Base-by-base conservation (phyloP, 257 asterid species). In the Scutellaria minor region DNA sequence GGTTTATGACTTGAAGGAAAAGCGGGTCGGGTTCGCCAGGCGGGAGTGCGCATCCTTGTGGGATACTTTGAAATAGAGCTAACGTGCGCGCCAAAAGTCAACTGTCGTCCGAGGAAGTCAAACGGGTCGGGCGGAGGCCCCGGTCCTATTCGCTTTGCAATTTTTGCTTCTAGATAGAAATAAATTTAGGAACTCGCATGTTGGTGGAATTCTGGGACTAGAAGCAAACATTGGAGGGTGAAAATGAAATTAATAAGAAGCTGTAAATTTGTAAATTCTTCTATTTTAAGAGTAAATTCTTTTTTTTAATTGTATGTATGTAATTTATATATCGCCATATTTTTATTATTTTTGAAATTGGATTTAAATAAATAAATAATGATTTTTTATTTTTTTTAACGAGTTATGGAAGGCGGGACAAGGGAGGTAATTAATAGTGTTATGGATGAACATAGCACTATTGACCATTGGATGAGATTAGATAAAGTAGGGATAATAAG, bases 21-120 rank as follows among this genome's bases (percentile, higher is more conserved):
- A 77, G 11, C 83, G 91, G 79, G 83, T 94, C 59, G 99, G 99
- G 10, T 94, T 94, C 61, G 99, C 99, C 0, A 82, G 79, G 68
- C 72, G 97, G 84, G 78, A 87, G 51, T 94, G 97, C 82, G 85
- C 95, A 62, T 82, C 96, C 73, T 71, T 94, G 85, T 94, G 97
- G 97, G 90, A 91, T 74, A 72, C 60, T 35, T 69, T 93, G 80
- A 89, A 73, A 42, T 79, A 74, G 54, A 39, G 64, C 81, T 83
- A 80, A 77, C 55, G 40, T 83, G 88, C 73, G 71, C 82, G 5
- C 20, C 3, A 8, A 4, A 47, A 58, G 72, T 78, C 59, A 54
- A 75, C 47, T 60, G 18, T 4, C 7, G 5, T 47, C 9, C n/a
- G 7, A 9, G 22, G 2, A 5, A 5, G 82, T 68, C 73, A 76